These are phyloP conservation scores for Termitomyces sp. DNA, from an alignment of 768 basidiomycete species.

Conservation along the genomic window DNA sequence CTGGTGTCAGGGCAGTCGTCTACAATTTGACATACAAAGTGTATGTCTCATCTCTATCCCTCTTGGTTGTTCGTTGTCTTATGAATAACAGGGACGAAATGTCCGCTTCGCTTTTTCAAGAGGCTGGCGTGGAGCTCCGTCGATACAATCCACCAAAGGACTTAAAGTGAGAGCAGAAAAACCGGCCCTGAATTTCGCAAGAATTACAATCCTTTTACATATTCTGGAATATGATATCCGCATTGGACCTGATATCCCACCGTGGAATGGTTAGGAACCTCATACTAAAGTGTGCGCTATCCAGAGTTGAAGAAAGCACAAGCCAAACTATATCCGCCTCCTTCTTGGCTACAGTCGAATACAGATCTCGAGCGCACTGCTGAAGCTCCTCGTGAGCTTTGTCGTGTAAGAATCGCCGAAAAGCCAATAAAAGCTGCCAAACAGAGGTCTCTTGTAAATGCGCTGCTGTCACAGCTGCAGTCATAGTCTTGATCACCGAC, in stretches of 20 bases:
- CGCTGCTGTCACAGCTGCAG: constrained; percentile 57
- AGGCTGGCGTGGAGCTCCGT: constrained; percentile 79
- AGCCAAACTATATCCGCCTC: constrained; percentile 88
- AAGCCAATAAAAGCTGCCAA: constrained; percentile 78
- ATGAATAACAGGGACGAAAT: constrained; percentile 60
- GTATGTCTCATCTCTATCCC: constrained; percentile 37
- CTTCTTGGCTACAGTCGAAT: constrained; percentile 45
- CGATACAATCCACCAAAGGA: constrained; percentile 46
- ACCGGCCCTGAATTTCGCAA: background rate
- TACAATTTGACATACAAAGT: constrained; percentile 96
- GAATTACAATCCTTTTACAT: background rate
- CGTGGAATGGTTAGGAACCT: constrained; percentile 45
- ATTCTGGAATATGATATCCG: constrained; percentile 24
- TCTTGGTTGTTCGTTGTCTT: background rate
- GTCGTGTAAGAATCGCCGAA: constrained; percentile 69
- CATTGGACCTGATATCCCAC: constrained; percentile 59
- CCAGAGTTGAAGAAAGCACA: constrained; percentile 51
- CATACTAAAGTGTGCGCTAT: constrained; percentile 33
- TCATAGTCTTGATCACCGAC: constrained; percentile 73
- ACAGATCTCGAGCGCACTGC: constrained; percentile 56
- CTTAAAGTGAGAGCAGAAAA: constrained; percentile 17
- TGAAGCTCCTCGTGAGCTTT: constrained; percentile 74
- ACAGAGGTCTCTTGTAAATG: constrained; percentile 61
- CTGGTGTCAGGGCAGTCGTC: constrained; percentile 85
- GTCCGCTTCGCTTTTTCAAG: constrained; percentile 69